Conservation (phyloP, 306 rosid species). For the Begonia peltatifolia region DNA sequence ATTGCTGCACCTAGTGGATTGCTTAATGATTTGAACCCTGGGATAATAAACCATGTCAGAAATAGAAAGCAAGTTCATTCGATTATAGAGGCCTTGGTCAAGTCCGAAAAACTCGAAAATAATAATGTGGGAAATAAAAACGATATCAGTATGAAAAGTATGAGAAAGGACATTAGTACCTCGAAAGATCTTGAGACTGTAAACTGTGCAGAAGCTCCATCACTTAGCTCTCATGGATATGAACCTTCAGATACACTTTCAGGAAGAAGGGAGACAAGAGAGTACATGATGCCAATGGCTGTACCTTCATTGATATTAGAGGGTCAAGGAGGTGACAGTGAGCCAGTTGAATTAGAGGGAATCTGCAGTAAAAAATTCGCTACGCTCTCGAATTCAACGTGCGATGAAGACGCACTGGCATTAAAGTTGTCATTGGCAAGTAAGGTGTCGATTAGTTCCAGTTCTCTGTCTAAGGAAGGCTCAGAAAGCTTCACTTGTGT, state of each 20-base stretch:
- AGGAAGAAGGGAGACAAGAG: slow-evolving; percentile 32
- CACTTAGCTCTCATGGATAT: slow-evolving; percentile 18
- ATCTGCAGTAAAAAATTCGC: slow-evolving; percentile 17
- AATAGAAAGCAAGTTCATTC: slow-evolving; percentile 88
- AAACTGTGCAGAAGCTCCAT: slow-evolving; percentile 25
- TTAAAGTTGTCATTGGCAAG: slow-evolving; percentile 47
- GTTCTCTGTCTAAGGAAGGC: slow-evolving; percentile 44
- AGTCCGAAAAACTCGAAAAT: slow-evolving; percentile 51
- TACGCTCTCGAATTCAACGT: slow-evolving; percentile 22
- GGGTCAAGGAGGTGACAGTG: slow-evolving; percentile 22
- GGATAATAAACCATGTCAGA: slow-evolving; percentile 95
- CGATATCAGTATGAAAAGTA: slow-evolving; percentile 23
- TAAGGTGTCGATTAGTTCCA: slow-evolving; percentile 34
- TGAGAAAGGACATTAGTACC: slow-evolving; percentile 16
- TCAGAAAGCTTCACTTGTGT: slow-evolving; percentile 33
- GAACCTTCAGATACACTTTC: slow-evolving; percentile 14
- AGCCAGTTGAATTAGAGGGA: slow-evolving; percentile 20
- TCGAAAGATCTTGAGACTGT: slow-evolving; percentile 24
- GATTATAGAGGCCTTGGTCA: slow-evolving; percentile 79
- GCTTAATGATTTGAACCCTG: slow-evolving; percentile 85
- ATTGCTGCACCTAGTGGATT: slow-evolving; percentile 98
- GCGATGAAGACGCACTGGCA: slow-evolving; percentile 36
- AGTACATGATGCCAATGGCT: slow-evolving; percentile 13
- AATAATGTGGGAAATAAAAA: slow-evolving; percentile 26
- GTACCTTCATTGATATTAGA: slow-evolving; percentile 18